phyloP scores from a whole-genome alignment of 768 basidiomycete species.

The Trametes coccinea region DNA sequence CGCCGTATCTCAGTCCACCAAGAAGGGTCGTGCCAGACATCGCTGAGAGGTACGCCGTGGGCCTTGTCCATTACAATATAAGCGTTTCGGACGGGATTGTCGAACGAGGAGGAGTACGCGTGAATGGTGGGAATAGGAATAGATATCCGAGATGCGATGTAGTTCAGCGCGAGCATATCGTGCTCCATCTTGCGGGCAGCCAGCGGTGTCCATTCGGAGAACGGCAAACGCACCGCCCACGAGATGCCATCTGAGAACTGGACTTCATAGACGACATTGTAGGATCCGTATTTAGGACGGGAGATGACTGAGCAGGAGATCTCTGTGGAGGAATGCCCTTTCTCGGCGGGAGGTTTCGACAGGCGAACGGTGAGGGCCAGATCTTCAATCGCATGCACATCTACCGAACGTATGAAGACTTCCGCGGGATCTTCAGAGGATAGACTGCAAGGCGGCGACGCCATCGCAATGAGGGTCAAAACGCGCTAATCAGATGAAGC shows the following conservation, averaged over 20 bases:
- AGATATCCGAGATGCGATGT: not conserved
- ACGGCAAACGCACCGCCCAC: not conserved
- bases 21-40: slow-evolving; percentile 7
- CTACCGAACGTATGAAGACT: not conserved
- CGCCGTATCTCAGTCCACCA: slow-evolving; percentile 5
- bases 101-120: slow-evolving; percentile 13
- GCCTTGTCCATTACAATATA: slow-evolving; percentile 7
- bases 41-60: not conserved
- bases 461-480: too few species aligned
- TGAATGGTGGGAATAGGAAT: slow-evolving; percentile 22
- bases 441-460: too few species aligned
- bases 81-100: not conserved
- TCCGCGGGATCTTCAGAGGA: too few species aligned
- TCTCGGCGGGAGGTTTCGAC: too few species aligned
- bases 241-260: not conserved
- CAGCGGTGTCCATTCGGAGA: not conserved
- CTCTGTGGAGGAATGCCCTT: too few species aligned
- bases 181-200: not conserved
- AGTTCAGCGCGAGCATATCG: slow-evolving; percentile 1
- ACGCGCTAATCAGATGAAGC: too few species aligned
- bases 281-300: not conserved
- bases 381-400: too few species aligned
- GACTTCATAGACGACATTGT: slow-evolving; percentile 2
- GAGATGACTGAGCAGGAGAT: not conserved
- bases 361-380: too few species aligned